Evolutionary conservation across 1,139 yeast genomes (phyloP), one percentile per base, ranked within the genome.

Genomic region (Hyphopichia fennica): DNA sequence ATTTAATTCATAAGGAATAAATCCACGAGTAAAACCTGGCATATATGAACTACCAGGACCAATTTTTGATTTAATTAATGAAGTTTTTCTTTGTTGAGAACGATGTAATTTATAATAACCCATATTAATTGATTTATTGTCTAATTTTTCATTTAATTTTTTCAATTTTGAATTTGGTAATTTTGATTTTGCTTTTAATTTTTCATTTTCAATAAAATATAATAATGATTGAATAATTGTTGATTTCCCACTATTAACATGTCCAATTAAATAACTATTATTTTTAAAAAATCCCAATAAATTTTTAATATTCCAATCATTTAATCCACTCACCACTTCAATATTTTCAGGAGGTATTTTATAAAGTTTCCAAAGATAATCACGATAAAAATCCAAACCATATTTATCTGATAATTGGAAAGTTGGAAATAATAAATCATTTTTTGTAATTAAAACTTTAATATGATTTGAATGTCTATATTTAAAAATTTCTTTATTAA

Each of bases 191-290:
- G 46, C 36, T 50, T 34, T 30, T 15, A 43, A 38, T 32, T 42
- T 28, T 16, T 30, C 22, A 39, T 43, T 40, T 35, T 56, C 55
- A 27, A 58, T 57, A 9, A 57, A 41, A 38, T 65, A 63, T 14
- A 79, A 51, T 27, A 84, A 51, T n/a, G 78, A 57, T 50, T 74
- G 78, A 2, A 84, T 72, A 23, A 89, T 56, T 1, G 85, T 72
- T 1, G 95, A 81, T 58, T 89, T 89, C 1, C 97, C 97, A 14
- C 81, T 72, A 55, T 88, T 88, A 9, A 87, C 81, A 48, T 75
- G 75, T 1, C 97, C 96, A 11, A 88, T 67, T 29, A 89, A 60
- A 54, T 80, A 84, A 22, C 81, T 52, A 19, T 69, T 69, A 7
- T 64, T 54, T 1, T 78, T 72, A 20, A 80, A 57, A 10, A 57